Evolutionary conservation across 108 stramenopile genomes (phyloP).

Genomic region (Epipyxis sp.): DNA sequence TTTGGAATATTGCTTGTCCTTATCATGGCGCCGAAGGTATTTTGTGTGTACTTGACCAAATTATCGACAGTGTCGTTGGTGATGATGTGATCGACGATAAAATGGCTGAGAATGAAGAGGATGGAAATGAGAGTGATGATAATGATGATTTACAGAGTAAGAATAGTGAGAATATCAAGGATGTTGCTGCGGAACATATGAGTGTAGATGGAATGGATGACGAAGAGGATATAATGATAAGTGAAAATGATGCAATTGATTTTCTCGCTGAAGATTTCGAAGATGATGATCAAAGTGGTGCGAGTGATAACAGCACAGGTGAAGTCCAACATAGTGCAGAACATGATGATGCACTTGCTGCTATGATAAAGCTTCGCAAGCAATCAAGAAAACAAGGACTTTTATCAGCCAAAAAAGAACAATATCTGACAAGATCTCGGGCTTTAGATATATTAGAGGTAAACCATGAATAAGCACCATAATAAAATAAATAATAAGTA

Average conservation of each 20-base stretch:
- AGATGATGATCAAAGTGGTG: not conserved
- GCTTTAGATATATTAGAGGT: slow-evolving; percentile 22
- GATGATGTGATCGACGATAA: not conserved
- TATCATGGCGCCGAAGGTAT: too few relatives aligned
- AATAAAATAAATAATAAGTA: too few relatives aligned
- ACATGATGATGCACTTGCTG: slow-evolving; percentile 20
- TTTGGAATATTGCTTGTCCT: too few relatives aligned
- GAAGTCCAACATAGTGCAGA: not conserved
- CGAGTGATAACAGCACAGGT: not conserved
- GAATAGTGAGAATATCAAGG: not conserved
- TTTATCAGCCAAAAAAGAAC: not conserved
- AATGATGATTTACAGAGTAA: not conserved
- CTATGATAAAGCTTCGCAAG: not conserved
- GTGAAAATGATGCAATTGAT: not conserved
- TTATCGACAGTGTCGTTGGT: not conserved
- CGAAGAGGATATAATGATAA: slow-evolving; percentile 12
- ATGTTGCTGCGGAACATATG: not conserved
- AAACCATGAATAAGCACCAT: too few relatives aligned
- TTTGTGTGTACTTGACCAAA: too few relatives aligned
- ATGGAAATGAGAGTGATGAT: slow-evolving; percentile 15
- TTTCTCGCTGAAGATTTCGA: not conserved
- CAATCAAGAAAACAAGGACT: slow-evolving; percentile 25
- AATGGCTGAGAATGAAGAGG: not conserved
- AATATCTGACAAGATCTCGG: not conserved
- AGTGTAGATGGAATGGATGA: not conserved